phyloP scores from a whole-genome alignment of 1,284 basidiomycete species.

The Gymnopus androsaceus region DNA sequence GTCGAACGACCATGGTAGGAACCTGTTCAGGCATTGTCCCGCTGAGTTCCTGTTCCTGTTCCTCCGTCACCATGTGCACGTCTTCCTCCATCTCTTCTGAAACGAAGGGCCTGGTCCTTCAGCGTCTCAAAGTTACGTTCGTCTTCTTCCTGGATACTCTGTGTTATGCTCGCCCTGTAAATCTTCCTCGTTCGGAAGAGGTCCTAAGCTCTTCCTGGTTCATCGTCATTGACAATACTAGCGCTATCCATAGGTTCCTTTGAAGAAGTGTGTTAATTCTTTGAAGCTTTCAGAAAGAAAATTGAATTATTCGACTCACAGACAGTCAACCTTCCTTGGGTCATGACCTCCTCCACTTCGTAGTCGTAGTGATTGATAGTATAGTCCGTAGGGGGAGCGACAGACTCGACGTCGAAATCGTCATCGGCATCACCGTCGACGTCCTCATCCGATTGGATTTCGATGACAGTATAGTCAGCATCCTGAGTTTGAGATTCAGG shows the following conservation, averaged over 20 bases:
- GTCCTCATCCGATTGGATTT: slow-evolving; percentile 4
- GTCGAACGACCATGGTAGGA: too few relatives aligned
- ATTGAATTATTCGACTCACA: slow-evolving; percentile 4
- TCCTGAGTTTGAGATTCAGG: background rate
- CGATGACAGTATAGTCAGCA: slow-evolving; percentile 1
- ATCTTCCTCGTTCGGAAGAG: too few relatives aligned
- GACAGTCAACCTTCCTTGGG: slow-evolving; percentile 3
- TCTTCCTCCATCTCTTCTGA: too few relatives aligned
- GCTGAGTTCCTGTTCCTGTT: too few relatives aligned
- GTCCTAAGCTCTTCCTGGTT: too few relatives aligned
- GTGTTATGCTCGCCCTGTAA: too few relatives aligned
- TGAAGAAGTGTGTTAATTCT: background rate
- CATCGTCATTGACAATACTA: too few relatives aligned
- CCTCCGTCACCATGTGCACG: too few relatives aligned
- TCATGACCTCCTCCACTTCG: slow-evolving; percentile 8
- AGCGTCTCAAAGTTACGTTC: too few relatives aligned
- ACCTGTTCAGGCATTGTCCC: too few relatives aligned
- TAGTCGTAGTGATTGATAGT: background rate
- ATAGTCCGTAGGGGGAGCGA: background rate
- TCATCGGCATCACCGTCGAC: background rate
- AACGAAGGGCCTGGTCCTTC: too few relatives aligned
- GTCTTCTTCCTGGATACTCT: too few relatives aligned
- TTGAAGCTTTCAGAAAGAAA: background rate
- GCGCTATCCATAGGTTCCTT: background rate
- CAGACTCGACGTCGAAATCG: slow-evolving; percentile 9